phyloP scores from a whole-genome alignment of 306 rosid species.

The Adenanthera pavonina region DNA sequence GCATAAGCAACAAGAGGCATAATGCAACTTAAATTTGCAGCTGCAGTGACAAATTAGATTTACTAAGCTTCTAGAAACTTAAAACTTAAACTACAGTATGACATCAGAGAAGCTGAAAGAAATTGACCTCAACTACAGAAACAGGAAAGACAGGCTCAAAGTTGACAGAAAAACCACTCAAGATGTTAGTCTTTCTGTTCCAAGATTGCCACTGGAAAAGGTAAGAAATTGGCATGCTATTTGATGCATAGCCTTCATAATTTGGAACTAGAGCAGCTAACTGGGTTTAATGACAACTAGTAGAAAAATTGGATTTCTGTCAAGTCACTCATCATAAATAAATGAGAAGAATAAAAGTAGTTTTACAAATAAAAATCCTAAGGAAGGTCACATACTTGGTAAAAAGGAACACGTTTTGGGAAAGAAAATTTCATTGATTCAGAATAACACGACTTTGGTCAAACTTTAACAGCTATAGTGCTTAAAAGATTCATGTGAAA shows the following conservation, averaged over 20 bases:
- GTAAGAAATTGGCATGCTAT: neutral
- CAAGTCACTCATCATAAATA: neutral
- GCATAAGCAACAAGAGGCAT: neutral
- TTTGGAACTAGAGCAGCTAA: neutral
- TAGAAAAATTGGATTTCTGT: neutral
- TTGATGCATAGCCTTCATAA: neutral
- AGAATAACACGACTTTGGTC: neutral
- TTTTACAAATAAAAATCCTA: neutral
- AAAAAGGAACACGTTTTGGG: conserved; percentile 10
- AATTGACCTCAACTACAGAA: conserved; percentile 7
- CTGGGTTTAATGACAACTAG: neutral
- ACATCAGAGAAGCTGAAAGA: neutral
- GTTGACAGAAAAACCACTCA: conserved; percentile 1
- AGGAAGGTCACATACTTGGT: neutral
- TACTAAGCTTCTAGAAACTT: conserved; percentile 23
- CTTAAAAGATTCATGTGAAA: conserved; percentile 2
- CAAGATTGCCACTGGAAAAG: neutral
- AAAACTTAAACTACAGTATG: neutral
- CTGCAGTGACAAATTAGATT: conserved; percentile 2
- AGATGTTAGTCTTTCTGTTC: neutral
- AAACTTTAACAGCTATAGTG: neutral
- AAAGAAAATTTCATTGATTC: neutral
- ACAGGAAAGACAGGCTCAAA: conserved; percentile 8
- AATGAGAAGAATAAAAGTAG: neutral
- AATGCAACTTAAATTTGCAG: neutral